Base-by-base conservation (phyloP, 345 rosid species). In the Crucihimalaya himalaica region DNA sequence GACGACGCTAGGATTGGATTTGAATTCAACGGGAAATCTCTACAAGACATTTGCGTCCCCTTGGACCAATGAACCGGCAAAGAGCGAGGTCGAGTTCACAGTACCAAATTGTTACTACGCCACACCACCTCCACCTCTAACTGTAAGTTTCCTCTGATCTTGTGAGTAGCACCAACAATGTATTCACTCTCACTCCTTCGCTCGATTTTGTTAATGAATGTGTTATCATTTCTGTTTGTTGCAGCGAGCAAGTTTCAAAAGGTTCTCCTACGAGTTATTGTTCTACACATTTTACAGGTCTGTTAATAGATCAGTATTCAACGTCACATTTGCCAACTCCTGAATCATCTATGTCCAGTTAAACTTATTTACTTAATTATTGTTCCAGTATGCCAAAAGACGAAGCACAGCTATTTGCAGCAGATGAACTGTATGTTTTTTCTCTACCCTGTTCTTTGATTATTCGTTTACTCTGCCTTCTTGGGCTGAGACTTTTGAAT, bases 31-130 rank as follows among this genome's bases (percentile, higher is more conserved):
- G 2, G 98, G 90, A 63, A 91, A 86, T 81, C 96, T 96, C 35
- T 94, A 96, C 65, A 96, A 96, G 85, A 89, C 96, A n/a, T 96
- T 96, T 81, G 91, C 94, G 63, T 92, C 98, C 19, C 99, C 99
- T 32, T 96, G 99, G 99, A 86, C 97, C 29, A 96, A 96, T 67
- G 99, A 92, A 57, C 95, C 98, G 2, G 91, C 90, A 29, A 96
- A 89, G 87, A 97, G 90, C 21, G 97, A 96, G 53, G 93, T 93
- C 8, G 97, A 96, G 75, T 92, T 96, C 84, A 80, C 70, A 28
- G 98, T 92, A 69, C 99, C 99, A 23, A 87, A 77, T 66, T 92
- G 99, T 81, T 92, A 96, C 80, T 84, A 86, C 76, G 88, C 98
- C n/a, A 90, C 88, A 77, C 91, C 78, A 77, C 96, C 98, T 21